Evolutionary conservation across 208 protist species (phyloP).

Genomic region (Phytomonas sp.): DNA sequence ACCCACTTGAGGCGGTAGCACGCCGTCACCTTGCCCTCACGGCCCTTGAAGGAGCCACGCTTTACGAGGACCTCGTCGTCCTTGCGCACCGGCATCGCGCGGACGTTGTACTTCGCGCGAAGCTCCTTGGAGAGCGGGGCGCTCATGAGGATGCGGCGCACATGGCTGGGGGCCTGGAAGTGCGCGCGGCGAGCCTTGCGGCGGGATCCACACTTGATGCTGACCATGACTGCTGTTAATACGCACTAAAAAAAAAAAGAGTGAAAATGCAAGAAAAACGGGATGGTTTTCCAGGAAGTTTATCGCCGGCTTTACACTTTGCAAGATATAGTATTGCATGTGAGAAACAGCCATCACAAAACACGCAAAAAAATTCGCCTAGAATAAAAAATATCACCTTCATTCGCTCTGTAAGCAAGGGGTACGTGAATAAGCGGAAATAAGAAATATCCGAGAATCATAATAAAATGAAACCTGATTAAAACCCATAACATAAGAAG

Average conservation of each 20-base stretch:
- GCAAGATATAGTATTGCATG: neutral
- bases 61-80: slow-evolving; percentile 98
- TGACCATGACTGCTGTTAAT: slow-evolving; percentile 42
- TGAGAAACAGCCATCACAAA: too few relatives aligned
- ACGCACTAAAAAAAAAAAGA: slow-evolving; percentile 10
- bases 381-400: neutral
- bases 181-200: slow-evolving; percentile 98
- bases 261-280: neutral
- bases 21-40: slow-evolving; percentile 94
- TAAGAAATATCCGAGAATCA: neutral
- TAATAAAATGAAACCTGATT: neutral
- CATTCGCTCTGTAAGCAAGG: neutral
- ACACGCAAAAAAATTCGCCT: neutral
- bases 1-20: slow-evolving; percentile 99
- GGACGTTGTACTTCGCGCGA: slow-evolving; percentile 97
- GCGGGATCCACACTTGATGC: slow-evolving; percentile 87
- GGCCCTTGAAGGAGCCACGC: slow-evolving; percentile 94
- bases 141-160: slow-evolving; percentile 97
- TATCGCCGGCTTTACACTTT: neutral
- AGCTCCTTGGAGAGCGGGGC: slow-evolving; percentile 98
- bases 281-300: neutral
- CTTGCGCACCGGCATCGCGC: slow-evolving; percentile 98
- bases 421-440: neutral
- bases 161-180: slow-evolving; percentile 96
- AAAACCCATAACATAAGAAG: neutral